Evolutionary conservation across 805 yeast genomes (phyloP), one percentile per base, ranked within the genome.

Genomic region (Metschnikowia matae): DNA sequence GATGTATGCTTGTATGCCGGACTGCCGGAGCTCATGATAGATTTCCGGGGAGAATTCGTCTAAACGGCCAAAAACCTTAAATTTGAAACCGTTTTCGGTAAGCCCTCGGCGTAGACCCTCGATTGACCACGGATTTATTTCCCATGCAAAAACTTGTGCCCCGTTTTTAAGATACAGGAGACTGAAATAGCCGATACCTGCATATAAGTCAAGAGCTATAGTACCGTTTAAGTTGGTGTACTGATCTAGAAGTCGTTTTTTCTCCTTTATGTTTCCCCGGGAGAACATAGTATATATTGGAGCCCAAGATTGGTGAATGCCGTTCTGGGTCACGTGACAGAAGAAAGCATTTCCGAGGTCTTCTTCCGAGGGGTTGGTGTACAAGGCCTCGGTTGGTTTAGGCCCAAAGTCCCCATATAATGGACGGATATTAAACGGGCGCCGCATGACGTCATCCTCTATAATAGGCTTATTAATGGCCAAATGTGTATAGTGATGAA

Each of bases 241-340:
- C 0, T 64, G 63, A 17, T 72, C 71, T 38, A 87, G 61, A 0
- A 89, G 74, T 18, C 96, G 66, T 13, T 81, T 76, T 63, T 89
- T 89, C 61, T 89, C 96, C 55, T 85, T 85, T 58, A 89, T 80
- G 62, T 89, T 89, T 1, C 96, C 96, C 17, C 96, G 67, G 44
- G 91, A 84, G 62, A 89, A 89, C 96, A 89, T 89, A 1, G 96
- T 87, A 60, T 81, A 84, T 48, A 76, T 63, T 1, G 96, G 96
- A 5, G 92, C 88, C 96, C 96, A 89, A 8, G 78, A 75, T 60
- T 89, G 96, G 54, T 63, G 70, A 3, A 89, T 81, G 1, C 89
- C 90, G 63, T 89, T 87, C 59, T 89, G 96, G 2, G 73, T 67
- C 1, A 75, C 75, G 10, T 74, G 65, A 57, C 90, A 86, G 96